These are phyloP conservation scores for Lentithecium fluviatile DNA, from an alignment of 495 filamentous ascomycete genomes.

Conservation along the genomic window DNA sequence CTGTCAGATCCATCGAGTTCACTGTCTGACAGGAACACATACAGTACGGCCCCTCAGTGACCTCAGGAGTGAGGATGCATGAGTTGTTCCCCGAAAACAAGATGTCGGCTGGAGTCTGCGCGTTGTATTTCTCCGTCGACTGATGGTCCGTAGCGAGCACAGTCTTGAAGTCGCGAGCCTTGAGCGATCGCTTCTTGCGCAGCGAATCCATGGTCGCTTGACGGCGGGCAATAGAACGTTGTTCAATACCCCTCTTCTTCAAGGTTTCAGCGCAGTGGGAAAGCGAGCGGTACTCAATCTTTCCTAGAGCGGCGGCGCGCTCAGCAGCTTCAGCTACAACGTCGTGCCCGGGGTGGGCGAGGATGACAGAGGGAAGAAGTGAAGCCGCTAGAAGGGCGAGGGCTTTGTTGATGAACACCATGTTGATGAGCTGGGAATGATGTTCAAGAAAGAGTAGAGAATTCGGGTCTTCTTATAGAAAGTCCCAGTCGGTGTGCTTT, in stretches of 20 bases:
- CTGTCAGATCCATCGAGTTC: not conserved
- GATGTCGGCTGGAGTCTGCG: slow-evolving; percentile 6
- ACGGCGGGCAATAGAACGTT: slow-evolving; percentile 21
- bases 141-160: slow-evolving; percentile 19
- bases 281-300: slow-evolving; percentile 8
- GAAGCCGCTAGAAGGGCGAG: slow-evolving; percentile 6
- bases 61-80: slow-evolving; percentile 32
- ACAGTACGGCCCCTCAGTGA: slow-evolving; percentile 38
- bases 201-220: slow-evolving; percentile 8
- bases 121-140: slow-evolving; percentile 7
- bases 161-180: slow-evolving; percentile 14
- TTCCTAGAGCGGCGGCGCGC: slow-evolving; percentile 11
- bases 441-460: too few species aligned
- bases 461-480: not conserved
- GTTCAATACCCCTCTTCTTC: slow-evolving; percentile 15
- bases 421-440: too few species aligned
- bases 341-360: slow-evolving; percentile 30
- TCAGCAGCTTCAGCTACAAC: slow-evolving; percentile 14
- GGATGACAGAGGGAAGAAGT: slow-evolving; percentile 2
- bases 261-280: slow-evolving; percentile 16
- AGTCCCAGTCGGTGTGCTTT: too few species aligned
- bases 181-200: slow-evolving; percentile 12
- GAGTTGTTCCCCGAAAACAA: slow-evolving; percentile 25
- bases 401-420: not conserved
- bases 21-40: not conserved